These are phyloP conservation scores for Cubamyces sp. DNA, from an alignment of 768 basidiomycete genomes.

Conservation along the genomic window DNA sequence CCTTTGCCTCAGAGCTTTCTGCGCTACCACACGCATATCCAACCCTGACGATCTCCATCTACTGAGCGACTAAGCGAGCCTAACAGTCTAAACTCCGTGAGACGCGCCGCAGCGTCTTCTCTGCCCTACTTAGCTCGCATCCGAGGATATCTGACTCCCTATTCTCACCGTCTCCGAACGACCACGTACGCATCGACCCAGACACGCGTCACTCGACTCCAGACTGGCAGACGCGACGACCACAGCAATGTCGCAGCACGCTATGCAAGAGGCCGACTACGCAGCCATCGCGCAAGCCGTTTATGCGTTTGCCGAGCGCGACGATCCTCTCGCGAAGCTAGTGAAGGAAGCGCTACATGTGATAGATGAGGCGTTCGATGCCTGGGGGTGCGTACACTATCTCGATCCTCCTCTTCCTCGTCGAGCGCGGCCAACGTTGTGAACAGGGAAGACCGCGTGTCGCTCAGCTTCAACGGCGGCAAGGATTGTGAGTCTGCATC, in stretches of 20 bases:
- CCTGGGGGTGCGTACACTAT: conserved; percentile 71
- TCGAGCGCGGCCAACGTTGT: neutral
- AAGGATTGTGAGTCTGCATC: conserved; percentile 81
- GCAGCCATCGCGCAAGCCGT: conserved; percentile 58
- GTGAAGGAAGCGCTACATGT: conserved; percentile 83
- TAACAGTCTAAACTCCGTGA: too few species aligned
- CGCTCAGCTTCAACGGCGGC: conserved; percentile 97
- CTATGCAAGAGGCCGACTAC: conserved; percentile 48
- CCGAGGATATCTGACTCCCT: too few species aligned
- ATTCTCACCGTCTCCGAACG: too few species aligned
- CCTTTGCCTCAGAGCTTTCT: too few species aligned
- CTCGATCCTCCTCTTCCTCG: conserved; percentile 7
- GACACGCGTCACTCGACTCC: too few species aligned
- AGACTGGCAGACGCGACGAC: too few species aligned
- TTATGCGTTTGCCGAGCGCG: conserved; percentile 60
- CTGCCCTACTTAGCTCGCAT: too few species aligned
- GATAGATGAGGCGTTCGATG: conserved; percentile 76
- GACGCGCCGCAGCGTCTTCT: too few species aligned
- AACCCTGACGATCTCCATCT: too few species aligned
- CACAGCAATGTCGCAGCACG: neutral
- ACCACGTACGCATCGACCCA: too few species aligned
- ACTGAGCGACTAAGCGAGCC: too few species aligned
- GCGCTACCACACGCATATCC: too few species aligned
- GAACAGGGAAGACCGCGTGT: conserved; percentile 64
- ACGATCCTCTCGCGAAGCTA: conserved; percentile 55